These are phyloP conservation scores for Rachicladosporium sp. DNA, from an alignment of 2,329 filamentous ascomycete species.

Conservation along the genomic window DNA sequence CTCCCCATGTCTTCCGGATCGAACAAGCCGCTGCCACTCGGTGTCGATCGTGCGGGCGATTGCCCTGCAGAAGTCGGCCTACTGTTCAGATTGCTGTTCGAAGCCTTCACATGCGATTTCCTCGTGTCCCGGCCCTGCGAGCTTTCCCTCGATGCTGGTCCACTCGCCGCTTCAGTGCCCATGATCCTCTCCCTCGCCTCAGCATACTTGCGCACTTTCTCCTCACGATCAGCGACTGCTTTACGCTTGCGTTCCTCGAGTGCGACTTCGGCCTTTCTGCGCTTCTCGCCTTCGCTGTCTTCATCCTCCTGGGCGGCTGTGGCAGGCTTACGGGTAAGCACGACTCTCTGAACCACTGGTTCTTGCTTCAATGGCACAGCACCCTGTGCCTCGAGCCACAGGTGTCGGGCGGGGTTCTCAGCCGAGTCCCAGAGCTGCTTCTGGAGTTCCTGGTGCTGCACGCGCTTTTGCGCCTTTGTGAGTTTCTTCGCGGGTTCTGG, in stretches of 20 bases:
- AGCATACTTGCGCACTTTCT: slow-evolving; percentile 83
- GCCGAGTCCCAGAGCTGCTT: slow-evolving; percentile 81
- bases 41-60: slow-evolving; percentile 22
- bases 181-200: slow-evolving; percentile 82
- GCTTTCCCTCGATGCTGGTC: slow-evolving; percentile 16
- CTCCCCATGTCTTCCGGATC: slow-evolving; percentile 57
- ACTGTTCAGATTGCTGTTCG: slow-evolving; percentile 25
- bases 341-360: slow-evolving; percentile 72
- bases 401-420: slow-evolving; percentile 63
- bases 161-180: slow-evolving; percentile 40
- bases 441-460: slow-evolving; percentile 72
- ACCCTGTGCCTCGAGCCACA: slow-evolving; percentile 58
- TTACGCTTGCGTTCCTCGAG: slow-evolving; percentile 67
- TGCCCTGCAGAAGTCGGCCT: slow-evolving; percentile 23
- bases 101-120: slow-evolving; percentile 11
- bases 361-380: slow-evolving; percentile 50
- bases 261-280: slow-evolving; percentile 50
- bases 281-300: slow-evolving; percentile 52
- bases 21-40: slow-evolving; percentile 48
- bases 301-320: slow-evolving; percentile 42
- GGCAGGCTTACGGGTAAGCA: slow-evolving; percentile 69
- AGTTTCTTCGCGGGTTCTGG: slow-evolving; percentile 35
- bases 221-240: slow-evolving; percentile 68
- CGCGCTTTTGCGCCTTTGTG: slow-evolving; percentile 64
- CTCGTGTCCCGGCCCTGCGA: slow-evolving; percentile 17